These are phyloP conservation scores for Mycothermus thermophilus DNA, from an alignment of 495 filamentous ascomycete species.

Conservation along the genomic window DNA sequence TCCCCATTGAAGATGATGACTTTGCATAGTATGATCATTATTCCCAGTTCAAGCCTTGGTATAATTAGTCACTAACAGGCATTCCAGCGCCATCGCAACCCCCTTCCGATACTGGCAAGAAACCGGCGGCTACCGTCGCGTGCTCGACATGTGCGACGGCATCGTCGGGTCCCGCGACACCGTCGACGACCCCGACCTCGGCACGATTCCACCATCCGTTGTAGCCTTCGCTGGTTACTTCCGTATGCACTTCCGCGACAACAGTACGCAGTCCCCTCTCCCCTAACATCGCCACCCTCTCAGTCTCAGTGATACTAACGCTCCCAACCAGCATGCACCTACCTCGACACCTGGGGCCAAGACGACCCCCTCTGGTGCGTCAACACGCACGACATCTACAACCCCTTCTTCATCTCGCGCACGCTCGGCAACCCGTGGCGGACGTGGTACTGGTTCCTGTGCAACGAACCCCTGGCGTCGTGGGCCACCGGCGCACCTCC, in stretches of 20 bases:
- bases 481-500: slow-evolving; percentile 37
- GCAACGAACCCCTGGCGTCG: slow-evolving; percentile 41
- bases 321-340: slow-evolving; percentile 11
- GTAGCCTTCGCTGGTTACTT: slow-evolving; percentile 42
- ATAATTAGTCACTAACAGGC: neutral
- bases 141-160: slow-evolving; percentile 37
- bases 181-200: slow-evolving; percentile 13
- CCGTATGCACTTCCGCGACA: slow-evolving; percentile 32
- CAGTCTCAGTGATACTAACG: neutral
- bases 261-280: slow-evolving; percentile 24
- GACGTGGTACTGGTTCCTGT: slow-evolving; percentile 52
- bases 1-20: slow-evolving; percentile 16
- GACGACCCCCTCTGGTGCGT: slow-evolving; percentile 40
- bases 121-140: slow-evolving; percentile 26
- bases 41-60: neutral
- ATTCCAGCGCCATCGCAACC: slow-evolving; percentile 10
- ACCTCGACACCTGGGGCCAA: slow-evolving; percentile 38
- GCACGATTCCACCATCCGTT: slow-evolving; percentile 16
- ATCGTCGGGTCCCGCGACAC: slow-evolving; percentile 1
- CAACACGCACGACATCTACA: slow-evolving; percentile 44
- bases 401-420: slow-evolving; percentile 41
- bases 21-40: slow-evolving; percentile 12
- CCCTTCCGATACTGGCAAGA: slow-evolving; percentile 18
- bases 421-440: slow-evolving; percentile 41
- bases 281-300: neutral